phyloP scores from a whole-genome alignment of 1,284 basidiomycete genomes.

The Megacollybia platyphylla region DNA sequence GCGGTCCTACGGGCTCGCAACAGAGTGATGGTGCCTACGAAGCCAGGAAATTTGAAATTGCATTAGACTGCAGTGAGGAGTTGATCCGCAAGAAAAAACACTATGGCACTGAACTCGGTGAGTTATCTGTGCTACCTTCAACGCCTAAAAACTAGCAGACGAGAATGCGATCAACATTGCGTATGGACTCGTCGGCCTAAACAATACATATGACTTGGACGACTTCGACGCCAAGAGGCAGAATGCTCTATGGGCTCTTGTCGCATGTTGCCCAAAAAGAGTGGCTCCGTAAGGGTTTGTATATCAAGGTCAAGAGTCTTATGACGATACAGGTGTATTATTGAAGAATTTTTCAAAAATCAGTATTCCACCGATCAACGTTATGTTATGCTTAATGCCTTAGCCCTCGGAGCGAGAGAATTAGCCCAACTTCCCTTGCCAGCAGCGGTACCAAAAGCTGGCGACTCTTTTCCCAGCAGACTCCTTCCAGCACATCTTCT shows the following conservation, averaged over 20 bases:
- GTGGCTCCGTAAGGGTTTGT: constrained; percentile 57
- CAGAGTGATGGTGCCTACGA: constrained; percentile 51
- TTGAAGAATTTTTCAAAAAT: constrained; percentile 87
- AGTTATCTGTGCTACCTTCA: constrained; percentile 10
- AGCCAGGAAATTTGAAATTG: constrained; percentile 69
- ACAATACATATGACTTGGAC: constrained; percentile 76
- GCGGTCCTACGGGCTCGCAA: constrained; percentile 30
- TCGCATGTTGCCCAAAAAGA: constrained; percentile 65
- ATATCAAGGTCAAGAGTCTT: constrained; percentile 1
- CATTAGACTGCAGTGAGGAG: constrained; percentile 64
- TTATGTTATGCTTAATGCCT: constrained; percentile 71
- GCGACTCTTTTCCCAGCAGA: constrained; percentile 64
- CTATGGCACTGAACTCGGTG: constrained; percentile 81
- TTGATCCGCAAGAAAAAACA: constrained; percentile 70
- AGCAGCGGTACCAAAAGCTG: constrained; percentile 21
- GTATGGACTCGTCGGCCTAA: constrained; percentile 61
- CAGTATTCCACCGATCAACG: constrained; percentile 85
- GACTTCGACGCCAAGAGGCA: constrained; percentile 74
- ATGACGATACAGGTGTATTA: constrained; percentile 46
- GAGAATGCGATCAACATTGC: constrained; percentile 84
- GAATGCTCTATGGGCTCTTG: constrained; percentile 65
- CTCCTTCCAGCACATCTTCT: constrained; percentile 62
- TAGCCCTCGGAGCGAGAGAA: constrained; percentile 80
- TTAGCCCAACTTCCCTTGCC: constrained; percentile 59
- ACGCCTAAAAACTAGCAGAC: constrained; percentile 26